phyloP scores from a whole-genome alignment of 305 asterid genomes.

The Fraxinus dipetala region DNA sequence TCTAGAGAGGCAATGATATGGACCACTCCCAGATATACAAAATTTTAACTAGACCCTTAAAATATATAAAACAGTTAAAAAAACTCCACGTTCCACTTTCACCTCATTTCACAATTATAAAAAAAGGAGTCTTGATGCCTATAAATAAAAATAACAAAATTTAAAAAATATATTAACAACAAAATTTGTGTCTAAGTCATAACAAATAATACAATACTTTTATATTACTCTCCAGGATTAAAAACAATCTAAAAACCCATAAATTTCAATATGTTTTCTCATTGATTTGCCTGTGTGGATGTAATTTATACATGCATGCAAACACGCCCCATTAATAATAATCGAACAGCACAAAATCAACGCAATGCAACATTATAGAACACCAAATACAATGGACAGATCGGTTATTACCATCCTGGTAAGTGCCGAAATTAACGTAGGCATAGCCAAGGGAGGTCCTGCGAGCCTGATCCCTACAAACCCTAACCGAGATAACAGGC shows the following conservation, averaged over 20 bases:
- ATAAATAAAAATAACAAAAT: not conserved
- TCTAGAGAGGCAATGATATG: not conserved
- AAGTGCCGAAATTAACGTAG: constrained; percentile 61
- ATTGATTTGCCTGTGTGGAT: not conserved
- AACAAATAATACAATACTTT: not conserved
- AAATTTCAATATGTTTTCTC: not conserved
- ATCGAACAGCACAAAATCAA: not conserved
- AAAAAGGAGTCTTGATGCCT: not conserved
- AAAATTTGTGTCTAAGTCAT: not conserved
- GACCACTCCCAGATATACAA: not conserved
- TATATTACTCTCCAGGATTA: not conserved
- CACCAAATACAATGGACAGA: not conserved
- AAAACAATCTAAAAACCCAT: not conserved
- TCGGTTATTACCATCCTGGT: constrained; percentile 50
- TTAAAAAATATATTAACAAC: not conserved
- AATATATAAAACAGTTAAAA: not conserved
- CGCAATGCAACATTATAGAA: not conserved
- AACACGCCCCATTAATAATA: not conserved
- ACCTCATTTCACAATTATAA: not conserved
- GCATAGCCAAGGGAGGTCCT: constrained; percentile 65
- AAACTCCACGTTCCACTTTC: not conserved
- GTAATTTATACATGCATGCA: constrained; percentile 22
- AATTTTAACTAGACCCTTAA: not conserved
- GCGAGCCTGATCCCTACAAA: constrained; percentile 60
- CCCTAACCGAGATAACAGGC: constrained; percentile 61